Conservation (phyloP, 768 basidiomycete species). For the Pleurotus salmoneostramineus region DNA sequence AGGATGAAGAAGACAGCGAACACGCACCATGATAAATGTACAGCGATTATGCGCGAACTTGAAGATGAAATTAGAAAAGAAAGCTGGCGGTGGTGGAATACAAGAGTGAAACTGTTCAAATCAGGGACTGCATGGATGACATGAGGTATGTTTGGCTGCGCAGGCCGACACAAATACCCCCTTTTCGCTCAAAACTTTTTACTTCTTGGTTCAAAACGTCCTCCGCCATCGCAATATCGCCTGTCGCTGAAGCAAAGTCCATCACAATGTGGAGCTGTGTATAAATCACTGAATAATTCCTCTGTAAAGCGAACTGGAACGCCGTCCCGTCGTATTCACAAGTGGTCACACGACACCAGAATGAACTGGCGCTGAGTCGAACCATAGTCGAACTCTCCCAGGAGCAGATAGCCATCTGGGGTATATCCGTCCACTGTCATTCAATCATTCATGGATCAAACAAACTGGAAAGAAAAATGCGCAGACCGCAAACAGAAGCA, state of each 20-base stretch:
- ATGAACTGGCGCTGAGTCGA: background rate
- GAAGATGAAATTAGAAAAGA: no score
- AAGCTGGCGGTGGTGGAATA: background rate
- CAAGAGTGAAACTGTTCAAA: slow-evolving; percentile 27
- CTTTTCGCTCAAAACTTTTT: background rate
- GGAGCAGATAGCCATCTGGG: no score
- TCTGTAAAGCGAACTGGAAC: no score
- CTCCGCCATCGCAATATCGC: background rate
- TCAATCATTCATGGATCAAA: background rate
- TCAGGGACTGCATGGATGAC: slow-evolving; percentile 13
- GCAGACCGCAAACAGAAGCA: slow-evolving; percentile 53
- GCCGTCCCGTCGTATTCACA: background rate
- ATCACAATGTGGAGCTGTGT: no score
- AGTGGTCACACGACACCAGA: background rate
- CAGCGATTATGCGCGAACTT: background rate
- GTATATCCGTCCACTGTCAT: background rate
- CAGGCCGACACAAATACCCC: background rate
- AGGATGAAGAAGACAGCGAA: background rate
- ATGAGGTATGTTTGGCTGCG: background rate
- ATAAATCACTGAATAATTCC: no score
- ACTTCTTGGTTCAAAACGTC: background rate
- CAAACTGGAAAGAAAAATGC: slow-evolving; percentile 47
- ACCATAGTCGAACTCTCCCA: no score
- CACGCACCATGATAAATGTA: slow-evolving; percentile 4
- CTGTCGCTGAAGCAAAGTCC: no score